Evolutionary conservation across 371 early-diverging fungal species (phyloP), one percentile per base, ranked within the genome.

Genomic region (Apophysomyces ossiformis): DNA sequence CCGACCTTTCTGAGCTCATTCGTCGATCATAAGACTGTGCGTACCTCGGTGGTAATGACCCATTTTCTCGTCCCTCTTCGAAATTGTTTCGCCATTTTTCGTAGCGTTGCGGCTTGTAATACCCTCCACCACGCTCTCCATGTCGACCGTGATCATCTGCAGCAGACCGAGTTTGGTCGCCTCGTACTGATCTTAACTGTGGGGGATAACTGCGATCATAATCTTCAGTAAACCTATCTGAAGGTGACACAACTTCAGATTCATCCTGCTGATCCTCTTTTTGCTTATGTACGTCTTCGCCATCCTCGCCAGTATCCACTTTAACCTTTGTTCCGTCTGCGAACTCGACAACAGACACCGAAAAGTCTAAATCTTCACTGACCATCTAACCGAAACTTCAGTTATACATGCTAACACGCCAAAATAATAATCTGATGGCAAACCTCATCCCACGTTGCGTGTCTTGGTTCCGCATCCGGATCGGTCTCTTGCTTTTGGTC

Each of bases 191-290:
- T 37, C 66, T 69, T 5, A 69, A 58, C 57, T 78, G 73, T 5
- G 76, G 70, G 12, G 78, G 80, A 60, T 82, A 79, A 16, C 77
- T 76, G 8, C 83, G 69, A 61, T 83, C 83, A 41, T 83, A 83
- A 64, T 83, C 83, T 18, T 83, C 79, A 5, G 81, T 73, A 58
- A 83, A 83, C 11, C 83, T 64, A 12, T 80, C 81, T 18, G 75
- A 66, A 12, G 84, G 84, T 18, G 72, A 64, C 0, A 78, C 79
- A 13, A 58, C 57, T 36, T 73, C 71, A 13, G 64, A 63, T 15
- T 63, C 60, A 12, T 54, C 57, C 18, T 45, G 36, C 47, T 56
- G 26, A 39, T 69, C 64, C 3, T 62, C 66, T 37, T 21, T 64
- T 2, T 61, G 43, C 37, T 66, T 67, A 1, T 61, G 43, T 16